Percentiles rank a stretch among this genome's conserved stretches.
Conservation (phyloP, 2,329 filamentous ascomycete genomes). For the Falciphora oryzae region DNA sequence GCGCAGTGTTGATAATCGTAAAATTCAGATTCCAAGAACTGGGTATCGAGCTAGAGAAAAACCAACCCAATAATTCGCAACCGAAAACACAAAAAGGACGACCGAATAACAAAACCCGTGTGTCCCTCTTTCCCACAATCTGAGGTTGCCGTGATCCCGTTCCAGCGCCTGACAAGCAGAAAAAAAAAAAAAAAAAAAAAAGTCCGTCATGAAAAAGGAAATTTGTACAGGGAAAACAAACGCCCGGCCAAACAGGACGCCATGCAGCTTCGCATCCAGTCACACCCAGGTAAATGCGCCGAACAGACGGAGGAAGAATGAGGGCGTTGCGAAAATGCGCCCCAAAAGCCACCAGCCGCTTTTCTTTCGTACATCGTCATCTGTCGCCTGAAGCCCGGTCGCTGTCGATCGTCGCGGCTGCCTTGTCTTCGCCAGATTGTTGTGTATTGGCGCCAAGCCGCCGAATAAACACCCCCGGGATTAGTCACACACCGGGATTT, state of each 20-base stretch:
- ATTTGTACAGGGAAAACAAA: not conserved
- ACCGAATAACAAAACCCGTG: not conserved
- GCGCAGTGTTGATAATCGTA: not conserved
- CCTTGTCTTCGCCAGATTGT: no score
- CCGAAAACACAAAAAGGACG: not conserved
- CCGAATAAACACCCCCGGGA: no score
- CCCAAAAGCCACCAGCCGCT: not conserved
- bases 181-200: not conserved
- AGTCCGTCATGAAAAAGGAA: not conserved
- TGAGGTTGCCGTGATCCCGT: not conserved
- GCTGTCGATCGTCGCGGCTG: no score
- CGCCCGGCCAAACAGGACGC: no score
- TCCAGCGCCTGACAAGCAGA: not conserved
- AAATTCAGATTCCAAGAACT: not conserved
- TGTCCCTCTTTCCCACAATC: not conserved
- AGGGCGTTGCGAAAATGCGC: no score
- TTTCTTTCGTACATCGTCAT: not conserved
- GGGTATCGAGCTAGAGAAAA: not conserved
- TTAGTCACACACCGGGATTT: no score
- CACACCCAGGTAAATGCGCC: no score
- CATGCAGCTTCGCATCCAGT: no score
- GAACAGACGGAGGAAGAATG: no score
- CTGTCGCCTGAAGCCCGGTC: no score
- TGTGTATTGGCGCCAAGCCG: no score
- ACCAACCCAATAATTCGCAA: conserved; percentile 1